Percentiles rank a stretch among this genome's conserved stretches.
Evolutionary conservation across 1,284 basidiomycete species (phyloP).

Genomic region (Irpex sp.): DNA sequence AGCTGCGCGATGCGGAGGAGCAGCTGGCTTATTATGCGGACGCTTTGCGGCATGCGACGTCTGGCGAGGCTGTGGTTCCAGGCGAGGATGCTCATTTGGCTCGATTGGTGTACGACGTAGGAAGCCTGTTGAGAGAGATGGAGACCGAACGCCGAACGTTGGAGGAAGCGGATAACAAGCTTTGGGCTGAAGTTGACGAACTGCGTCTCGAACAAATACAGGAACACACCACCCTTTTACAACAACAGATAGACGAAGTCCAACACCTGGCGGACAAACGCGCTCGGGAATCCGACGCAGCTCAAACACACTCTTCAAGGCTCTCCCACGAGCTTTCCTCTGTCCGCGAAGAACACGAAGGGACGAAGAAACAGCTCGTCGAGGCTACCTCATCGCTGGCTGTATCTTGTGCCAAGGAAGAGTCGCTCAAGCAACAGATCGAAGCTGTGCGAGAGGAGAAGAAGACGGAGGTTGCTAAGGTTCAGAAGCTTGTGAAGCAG

Average conservation of each 20-base stretch:
- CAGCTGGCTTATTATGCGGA: slow-evolving; percentile 32
- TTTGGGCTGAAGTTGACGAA: slow-evolving; percentile 2
- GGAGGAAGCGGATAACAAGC: neutral
- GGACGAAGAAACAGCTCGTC: slow-evolving; percentile 20
- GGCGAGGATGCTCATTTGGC: neutral
- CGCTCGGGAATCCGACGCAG: slow-evolving; percentile 32
- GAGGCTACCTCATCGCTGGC: slow-evolving; percentile 26
- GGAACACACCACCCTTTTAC: slow-evolving; percentile 16
- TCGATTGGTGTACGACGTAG: neutral
- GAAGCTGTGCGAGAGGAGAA: slow-evolving; percentile 18
- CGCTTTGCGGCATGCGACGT: neutral
- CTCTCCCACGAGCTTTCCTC: slow-evolving; percentile 34
- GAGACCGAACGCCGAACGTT: neutral
- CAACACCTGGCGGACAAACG: slow-evolving; percentile 28
- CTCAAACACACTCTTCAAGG: slow-evolving; percentile 33
- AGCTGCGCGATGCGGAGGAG: slow-evolving; percentile 37
- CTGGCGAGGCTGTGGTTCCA: neutral
- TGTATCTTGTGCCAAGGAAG: slow-evolving; percentile 17
- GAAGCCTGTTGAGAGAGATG: neutral
- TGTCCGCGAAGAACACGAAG: slow-evolving; percentile 31
- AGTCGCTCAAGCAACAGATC: slow-evolving; percentile 20
- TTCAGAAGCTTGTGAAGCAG: slow-evolving; percentile 33
- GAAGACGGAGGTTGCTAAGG: slow-evolving; percentile 19
- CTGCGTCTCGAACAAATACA: slow-evolving; percentile 14
- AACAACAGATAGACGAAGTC: slow-evolving; percentile 13